phyloP scores from a whole-genome alignment of 768 basidiomycete genomes.

The Kwoniella dejecticola region DNA sequence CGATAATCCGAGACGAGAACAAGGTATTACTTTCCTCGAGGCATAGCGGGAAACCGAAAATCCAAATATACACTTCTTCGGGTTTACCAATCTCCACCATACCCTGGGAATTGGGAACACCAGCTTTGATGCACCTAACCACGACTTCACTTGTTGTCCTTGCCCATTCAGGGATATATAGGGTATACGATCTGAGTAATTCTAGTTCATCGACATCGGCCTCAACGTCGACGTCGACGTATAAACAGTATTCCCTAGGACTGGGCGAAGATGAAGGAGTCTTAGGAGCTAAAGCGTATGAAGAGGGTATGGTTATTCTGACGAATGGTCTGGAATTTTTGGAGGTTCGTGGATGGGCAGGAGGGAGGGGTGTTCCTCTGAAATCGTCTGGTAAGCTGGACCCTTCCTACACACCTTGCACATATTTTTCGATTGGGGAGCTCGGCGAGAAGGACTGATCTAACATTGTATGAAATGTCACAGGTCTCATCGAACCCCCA shows the following conservation, averaged over 20 bases:
- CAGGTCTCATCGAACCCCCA: constrained; percentile 76
- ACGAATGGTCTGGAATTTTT: constrained; percentile 73
- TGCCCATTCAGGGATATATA: constrained; percentile 88
- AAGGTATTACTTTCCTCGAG: constrained; percentile 73
- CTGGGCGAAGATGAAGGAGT: constrained; percentile 77
- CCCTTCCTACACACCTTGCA: neutral
- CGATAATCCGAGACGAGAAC: constrained; percentile 79
- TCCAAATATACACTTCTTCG: constrained; percentile 83
- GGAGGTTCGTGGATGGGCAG: constrained; percentile 88
- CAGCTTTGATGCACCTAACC: constrained; percentile 63
- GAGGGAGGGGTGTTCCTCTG: constrained; percentile 69
- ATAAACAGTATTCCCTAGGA: too few relatives aligned
- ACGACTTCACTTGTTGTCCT: constrained; percentile 65
- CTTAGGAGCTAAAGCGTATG: constrained; percentile 80
- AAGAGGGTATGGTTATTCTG: constrained; percentile 81
- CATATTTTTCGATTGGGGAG: neutral
- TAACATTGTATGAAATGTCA: neutral
- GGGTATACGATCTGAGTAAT: constrained; percentile 65
- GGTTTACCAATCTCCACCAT: constrained; percentile 63
- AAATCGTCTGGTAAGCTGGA: constrained; percentile 69
- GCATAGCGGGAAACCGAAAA: constrained; percentile 70
- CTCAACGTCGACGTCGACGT: too few relatives aligned
- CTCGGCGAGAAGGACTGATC: neutral
- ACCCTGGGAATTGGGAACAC: constrained; percentile 79
- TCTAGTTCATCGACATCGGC: too few relatives aligned